phyloP scores from a whole-genome alignment of 106 monocot species.

The Vanilla planifolia region DNA sequence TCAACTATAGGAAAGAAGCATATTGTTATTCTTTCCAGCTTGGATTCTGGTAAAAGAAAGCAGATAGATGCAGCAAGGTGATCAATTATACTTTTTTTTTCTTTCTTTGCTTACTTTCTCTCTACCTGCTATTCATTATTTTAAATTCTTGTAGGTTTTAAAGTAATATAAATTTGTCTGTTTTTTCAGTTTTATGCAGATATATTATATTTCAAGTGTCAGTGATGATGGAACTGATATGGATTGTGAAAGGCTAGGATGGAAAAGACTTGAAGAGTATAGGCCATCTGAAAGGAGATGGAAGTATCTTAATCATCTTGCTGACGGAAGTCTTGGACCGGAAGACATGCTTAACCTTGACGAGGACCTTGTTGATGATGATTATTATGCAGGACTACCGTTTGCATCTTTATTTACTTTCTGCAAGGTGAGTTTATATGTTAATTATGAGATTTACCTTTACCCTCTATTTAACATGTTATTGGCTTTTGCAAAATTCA shows the following conservation, averaged over 20 bases:
- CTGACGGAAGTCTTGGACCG: constrained; percentile 33
- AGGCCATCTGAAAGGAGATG: constrained; percentile 61
- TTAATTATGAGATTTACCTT: not conserved
- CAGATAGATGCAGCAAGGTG: constrained; percentile 66
- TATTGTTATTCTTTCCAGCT: constrained; percentile 80
- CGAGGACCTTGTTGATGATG: constrained; percentile 61
- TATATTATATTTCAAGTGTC: constrained; percentile 75
- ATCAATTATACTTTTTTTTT: not conserved
- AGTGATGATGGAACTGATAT: constrained; percentile 49
- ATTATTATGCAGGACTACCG: constrained; percentile 81
- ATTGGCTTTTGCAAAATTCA: constrained; percentile 4
- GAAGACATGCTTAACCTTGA: constrained; percentile 31
- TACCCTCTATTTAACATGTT: not conserved
- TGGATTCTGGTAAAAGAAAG: constrained; percentile 85
- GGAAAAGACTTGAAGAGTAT: constrained; percentile 83
- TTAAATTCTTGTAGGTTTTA: too few species aligned
- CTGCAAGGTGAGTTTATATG: constrained; percentile 53
- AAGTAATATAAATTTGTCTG: too few species aligned
- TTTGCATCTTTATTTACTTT: constrained; percentile 85
- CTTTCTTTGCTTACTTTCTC: not conserved
- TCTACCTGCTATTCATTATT: not conserved
- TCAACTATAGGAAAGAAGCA: constrained; percentile 61
- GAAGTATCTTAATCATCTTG: constrained; percentile 53
- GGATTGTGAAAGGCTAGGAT: constrained; percentile 67
- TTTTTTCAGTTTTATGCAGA: constrained; percentile 54